These are phyloP conservation scores for Penicillium coffeae DNA, from an alignment of 495 filamentous ascomycete species.

Conservation along the genomic window DNA sequence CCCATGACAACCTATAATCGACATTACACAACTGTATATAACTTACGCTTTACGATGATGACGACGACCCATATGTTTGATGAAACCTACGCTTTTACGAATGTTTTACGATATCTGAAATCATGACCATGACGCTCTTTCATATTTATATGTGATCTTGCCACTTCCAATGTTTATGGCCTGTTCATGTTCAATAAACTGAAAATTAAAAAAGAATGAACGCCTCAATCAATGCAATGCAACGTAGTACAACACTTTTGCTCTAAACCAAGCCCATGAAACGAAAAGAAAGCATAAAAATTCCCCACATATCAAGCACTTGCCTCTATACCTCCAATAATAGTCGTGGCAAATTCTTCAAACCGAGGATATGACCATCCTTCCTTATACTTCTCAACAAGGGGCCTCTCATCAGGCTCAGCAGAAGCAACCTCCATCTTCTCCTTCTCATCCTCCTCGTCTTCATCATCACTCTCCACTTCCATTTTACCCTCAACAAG, in stretches of 20 bases:
- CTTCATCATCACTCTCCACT: constrained; percentile 31
- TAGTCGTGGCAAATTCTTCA: constrained; percentile 56
- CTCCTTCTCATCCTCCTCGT: constrained; percentile 38
- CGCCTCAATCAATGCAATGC: constrained; percentile 10
- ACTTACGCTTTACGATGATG: not conserved
- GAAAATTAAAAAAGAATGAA: constrained; percentile 1
- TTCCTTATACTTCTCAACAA: constrained; percentile 75
- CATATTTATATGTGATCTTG: not conserved
- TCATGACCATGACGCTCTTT: constrained; percentile 9
- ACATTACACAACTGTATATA: too few relatives aligned
- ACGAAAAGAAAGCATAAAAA: not conserved
- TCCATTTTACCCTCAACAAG: constrained; percentile 60
- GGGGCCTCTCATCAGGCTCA: constrained; percentile 46
- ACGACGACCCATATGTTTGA: too few relatives aligned
- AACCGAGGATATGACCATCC: constrained; percentile 77
- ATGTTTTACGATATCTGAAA: too few relatives aligned
- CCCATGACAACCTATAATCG: not conserved
- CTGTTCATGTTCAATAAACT: not conserved
- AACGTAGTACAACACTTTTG: not conserved
- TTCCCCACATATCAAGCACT: not conserved
- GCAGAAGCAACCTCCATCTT: constrained; percentile 40
- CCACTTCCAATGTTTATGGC: not conserved
- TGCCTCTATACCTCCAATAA: constrained; percentile 45
- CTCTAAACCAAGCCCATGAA: not conserved
- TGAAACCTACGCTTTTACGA: too few relatives aligned